Base-by-base conservation (phyloP, 257 asterid genomes). In the Haberlea rhodopensis region DNA sequence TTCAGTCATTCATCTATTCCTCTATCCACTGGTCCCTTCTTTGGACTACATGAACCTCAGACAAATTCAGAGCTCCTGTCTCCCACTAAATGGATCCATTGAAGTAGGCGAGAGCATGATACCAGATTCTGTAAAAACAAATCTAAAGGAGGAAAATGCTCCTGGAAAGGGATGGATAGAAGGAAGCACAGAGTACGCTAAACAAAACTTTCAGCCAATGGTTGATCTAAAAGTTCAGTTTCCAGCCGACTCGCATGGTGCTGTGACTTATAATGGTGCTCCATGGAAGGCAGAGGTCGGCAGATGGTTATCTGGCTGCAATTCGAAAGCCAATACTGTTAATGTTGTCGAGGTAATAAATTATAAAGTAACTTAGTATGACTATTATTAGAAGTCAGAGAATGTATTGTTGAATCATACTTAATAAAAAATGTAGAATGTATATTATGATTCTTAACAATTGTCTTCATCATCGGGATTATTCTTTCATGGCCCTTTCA, bases 231-330 rank as follows among this genome's bases (percentile, higher is more conserved):
- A 64, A 40, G 77, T 58, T 70, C 81, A 45, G 57, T 87, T 78
- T 76, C 90, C 94, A 27, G 56, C 78, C 51, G 96, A 94, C 76
- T 68, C 71, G 65, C 94, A 78, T 59, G 79, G 83, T 73, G 87
- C 91, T 46, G 96, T 94, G 55, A 72, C 82, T 46, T 86, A 89
- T 62, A 84, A 78, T 29, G 88, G 82, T 71, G 96, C 96, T 68
- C 97, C 97, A 2, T 94, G 99, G 99, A 89, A 83, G 74, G 86
- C 87, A 63, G 87, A 80, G 77, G 74, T 94, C 60, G 99, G 99
- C 32, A 78, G 83, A 48, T 94, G 99, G 99, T 71, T 94, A 71
- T 86, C 94, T 40, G 94, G 91, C 6, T 94, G 99, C 65, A 80
- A 84, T 51, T 52, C 83, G 15, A 83, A 72, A 29, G 45, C 65